Evolutionary conservation across 2,329 filamentous ascomycete species (phyloP).

Genomic region (Pseudogymnoascus sp.): DNA sequence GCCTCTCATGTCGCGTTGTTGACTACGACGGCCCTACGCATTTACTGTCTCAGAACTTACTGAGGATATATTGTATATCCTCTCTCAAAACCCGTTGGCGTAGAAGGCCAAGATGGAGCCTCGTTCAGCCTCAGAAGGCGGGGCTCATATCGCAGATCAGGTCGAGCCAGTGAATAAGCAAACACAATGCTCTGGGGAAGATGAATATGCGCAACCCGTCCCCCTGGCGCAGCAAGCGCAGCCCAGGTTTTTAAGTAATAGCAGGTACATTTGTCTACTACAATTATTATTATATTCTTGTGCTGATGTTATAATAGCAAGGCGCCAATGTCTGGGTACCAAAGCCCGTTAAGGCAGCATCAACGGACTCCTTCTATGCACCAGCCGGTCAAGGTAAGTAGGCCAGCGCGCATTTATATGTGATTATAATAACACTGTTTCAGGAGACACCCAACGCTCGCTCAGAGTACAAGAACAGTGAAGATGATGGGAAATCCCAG

Average conservation of each 20-base stretch:
- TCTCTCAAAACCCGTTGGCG: neutral
- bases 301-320: constrained; percentile 1
- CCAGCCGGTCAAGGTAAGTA: constrained; percentile 53
- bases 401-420: neutral
- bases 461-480: constrained; percentile 78
- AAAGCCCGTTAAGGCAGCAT: constrained; percentile 58
- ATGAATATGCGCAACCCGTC: neutral
- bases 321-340: constrained; percentile 39
- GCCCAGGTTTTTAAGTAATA: neutral
- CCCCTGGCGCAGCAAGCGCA: neutral
- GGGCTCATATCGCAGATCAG: constrained; percentile 2
- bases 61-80: neutral
- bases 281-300: neutral
- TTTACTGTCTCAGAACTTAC: neutral
- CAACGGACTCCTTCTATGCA: constrained; percentile 52
- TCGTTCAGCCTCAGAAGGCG: constrained; percentile 8
- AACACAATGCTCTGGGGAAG: neutral
- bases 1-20: neutral
- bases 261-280: neutral
- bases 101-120: neutral
- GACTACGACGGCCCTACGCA: neutral
- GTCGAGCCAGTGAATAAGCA: constrained; percentile 4
- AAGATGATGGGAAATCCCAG: constrained; percentile 71
- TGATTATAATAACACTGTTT: neutral
- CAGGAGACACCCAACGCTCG: constrained; percentile 88